phyloP scores from a whole-genome alignment of 441 rosid genomes.

The Manihot esculenta region DNA sequence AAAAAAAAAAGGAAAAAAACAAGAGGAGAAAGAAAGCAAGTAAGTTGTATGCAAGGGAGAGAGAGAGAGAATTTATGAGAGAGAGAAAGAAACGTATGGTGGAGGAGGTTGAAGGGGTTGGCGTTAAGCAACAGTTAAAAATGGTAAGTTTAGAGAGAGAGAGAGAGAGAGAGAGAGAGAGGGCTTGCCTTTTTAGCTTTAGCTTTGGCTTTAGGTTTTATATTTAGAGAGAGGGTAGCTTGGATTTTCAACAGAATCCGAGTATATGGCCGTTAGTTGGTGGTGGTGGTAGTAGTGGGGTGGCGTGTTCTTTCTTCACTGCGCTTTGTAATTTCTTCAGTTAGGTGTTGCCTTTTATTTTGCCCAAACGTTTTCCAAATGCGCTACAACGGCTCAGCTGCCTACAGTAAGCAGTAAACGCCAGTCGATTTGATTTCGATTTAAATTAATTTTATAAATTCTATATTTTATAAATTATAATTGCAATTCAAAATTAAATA shows the following conservation, averaged over 20 bases:
- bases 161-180: background rate
- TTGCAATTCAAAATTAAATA: too few relatives aligned
- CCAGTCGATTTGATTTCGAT: background rate
- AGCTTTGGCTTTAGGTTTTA: background rate
- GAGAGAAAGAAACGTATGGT: constrained; percentile 20
- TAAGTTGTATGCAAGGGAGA: constrained; percentile 13
- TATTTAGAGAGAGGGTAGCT: background rate
- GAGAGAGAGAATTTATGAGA: constrained; percentile 9
- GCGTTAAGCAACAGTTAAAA: constrained; percentile 54
- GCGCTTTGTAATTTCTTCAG: background rate
- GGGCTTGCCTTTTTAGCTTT: background rate
- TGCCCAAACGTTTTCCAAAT: too few relatives aligned
- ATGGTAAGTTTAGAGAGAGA: background rate
- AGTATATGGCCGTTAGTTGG: background rate
- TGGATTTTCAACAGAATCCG: background rate
- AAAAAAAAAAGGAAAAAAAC: background rate
- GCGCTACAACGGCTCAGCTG: too few relatives aligned
- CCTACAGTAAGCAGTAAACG: too few relatives aligned
- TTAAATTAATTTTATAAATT: too few relatives aligned
- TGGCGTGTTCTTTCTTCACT: background rate
- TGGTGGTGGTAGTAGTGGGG: background rate
- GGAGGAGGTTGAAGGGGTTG: constrained; percentile 14
- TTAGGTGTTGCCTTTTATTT: background rate
- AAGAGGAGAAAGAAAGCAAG: too few relatives aligned
- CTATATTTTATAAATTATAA: too few relatives aligned